A percentile compares a stretch with the other conserved stretches of the same genome.
Conservation (phyloP, 2,329 filamentous ascomycete genomes). For the Colletotrichum coccodes region DNA sequence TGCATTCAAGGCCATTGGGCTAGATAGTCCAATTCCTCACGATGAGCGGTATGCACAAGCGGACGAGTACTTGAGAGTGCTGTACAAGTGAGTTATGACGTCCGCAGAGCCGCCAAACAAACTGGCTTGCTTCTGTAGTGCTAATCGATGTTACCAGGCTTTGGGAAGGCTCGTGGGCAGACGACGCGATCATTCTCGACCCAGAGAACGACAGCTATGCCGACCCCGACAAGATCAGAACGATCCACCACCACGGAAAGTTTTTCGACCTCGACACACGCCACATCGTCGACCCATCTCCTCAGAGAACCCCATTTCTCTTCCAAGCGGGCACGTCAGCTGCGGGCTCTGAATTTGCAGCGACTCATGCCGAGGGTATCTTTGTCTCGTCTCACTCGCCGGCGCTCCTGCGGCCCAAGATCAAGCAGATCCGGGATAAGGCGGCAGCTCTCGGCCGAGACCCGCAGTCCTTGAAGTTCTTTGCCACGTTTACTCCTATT, state of each 20-base stretch:
- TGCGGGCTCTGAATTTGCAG: conserved; percentile 66
- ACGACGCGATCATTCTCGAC: conserved; percentile 66
- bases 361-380: conserved; percentile 68
- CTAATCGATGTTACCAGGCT: conserved; percentile 45
- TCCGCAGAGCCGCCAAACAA: neutral
- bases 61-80: conserved; percentile 69
- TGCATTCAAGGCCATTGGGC: conserved; percentile 70
- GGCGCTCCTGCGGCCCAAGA: conserved; percentile 56
- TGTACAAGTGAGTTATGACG: conserved; percentile 64
- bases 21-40: conserved; percentile 67
- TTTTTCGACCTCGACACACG: conserved; percentile 42
- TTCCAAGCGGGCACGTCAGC: conserved; percentile 69
- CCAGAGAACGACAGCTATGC: conserved; percentile 64
- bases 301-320: conserved; percentile 66
- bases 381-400: conserved; percentile 67
- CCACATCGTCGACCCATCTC: conserved; percentile 63
- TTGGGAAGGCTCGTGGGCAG: conserved; percentile 66
- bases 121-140: conserved; percentile 14
- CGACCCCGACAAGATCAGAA: conserved; percentile 67
- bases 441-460: conserved; percentile 63
- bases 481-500: conserved; percentile 60
- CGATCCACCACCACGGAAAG: conserved; percentile 61
- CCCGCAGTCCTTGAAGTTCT: conserved; percentile 66
- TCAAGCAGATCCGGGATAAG: conserved; percentile 62
- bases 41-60: conserved; percentile 70